Evolutionary conservation across 495 filamentous ascomycete species (phyloP).

Genomic region (Filosporella fistucella): DNA sequence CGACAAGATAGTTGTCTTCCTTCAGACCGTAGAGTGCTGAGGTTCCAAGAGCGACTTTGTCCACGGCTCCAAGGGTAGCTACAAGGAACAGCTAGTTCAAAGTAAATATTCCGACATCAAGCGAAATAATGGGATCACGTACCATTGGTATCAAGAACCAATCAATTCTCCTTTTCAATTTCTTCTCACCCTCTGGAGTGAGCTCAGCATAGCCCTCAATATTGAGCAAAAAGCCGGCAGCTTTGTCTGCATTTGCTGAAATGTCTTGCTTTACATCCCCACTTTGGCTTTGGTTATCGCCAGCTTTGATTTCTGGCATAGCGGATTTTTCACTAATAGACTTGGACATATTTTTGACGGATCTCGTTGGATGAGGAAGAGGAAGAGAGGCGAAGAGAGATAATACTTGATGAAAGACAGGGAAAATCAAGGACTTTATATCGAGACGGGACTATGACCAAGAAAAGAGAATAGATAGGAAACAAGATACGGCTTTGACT

Average conservation of each 20-base stretch:
- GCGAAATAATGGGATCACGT: neutral
- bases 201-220: slow-evolving; percentile 2
- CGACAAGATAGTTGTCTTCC: neutral
- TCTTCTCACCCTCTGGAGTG: slow-evolving; percentile 1
- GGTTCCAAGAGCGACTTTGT: neutral
- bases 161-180: neutral
- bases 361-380: no score
- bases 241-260: neutral
- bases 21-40: neutral
- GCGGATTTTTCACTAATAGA: neutral
- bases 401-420: no score
- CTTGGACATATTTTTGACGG: neutral
- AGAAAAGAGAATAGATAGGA: no score
- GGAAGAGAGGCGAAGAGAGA: no score
- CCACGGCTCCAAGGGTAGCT: slow-evolving; percentile 28
- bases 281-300: neutral
- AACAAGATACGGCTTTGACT: no score
- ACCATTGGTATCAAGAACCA: neutral
- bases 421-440: no score
- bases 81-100: neutral
- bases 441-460: no score
- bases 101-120: neutral
- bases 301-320: neutral
- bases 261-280: neutral
- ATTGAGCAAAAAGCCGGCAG: neutral